Percentiles rank a stretch among this genome's conserved stretches.
Evolutionary conservation across 1,284 basidiomycete genomes (phyloP).

Genomic region (Ceraceosorus guamensis): DNA sequence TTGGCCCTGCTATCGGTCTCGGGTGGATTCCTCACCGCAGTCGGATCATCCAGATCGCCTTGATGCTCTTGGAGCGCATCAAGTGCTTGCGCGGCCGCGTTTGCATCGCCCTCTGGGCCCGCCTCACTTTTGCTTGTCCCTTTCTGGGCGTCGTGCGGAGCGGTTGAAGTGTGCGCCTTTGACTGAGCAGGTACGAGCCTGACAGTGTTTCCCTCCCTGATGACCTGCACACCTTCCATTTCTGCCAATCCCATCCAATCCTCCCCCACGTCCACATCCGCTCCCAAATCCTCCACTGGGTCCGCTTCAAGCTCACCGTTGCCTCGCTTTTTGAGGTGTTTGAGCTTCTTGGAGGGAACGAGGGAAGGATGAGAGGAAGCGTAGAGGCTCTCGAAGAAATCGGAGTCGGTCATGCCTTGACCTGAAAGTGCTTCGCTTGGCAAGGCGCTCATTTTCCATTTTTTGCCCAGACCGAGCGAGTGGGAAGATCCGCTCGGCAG

Average conservation of each 20-base stretch:
- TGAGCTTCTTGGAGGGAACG: too few relatives aligned
- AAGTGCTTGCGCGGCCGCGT: slow-evolving; percentile 16
- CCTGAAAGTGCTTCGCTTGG: neutral
- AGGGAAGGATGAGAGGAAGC: too few relatives aligned
- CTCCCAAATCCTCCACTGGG: too few relatives aligned
- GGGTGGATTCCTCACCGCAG: slow-evolving; percentile 8
- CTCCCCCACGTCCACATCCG: slow-evolving; percentile 20
- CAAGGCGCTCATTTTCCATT: slow-evolving; percentile 13
- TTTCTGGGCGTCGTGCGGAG: neutral
- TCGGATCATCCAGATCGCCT: neutral
- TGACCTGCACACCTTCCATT: slow-evolving; percentile 38
- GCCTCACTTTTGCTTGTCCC: slow-evolving; percentile 1
- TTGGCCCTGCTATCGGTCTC: slow-evolving; percentile 7
- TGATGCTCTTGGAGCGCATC: slow-evolving; percentile 11
- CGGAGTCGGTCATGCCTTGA: neutral
- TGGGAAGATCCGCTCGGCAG: too few relatives aligned
- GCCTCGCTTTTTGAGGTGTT: too few relatives aligned
- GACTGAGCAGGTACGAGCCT: neutral
- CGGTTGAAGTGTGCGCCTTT: slow-evolving; percentile 1
- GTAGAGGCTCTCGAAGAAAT: too few relatives aligned
- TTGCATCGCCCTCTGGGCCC: slow-evolving; percentile 6
- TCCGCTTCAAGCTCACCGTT: too few relatives aligned
- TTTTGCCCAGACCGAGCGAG: too few relatives aligned
- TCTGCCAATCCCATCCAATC: slow-evolving; percentile 45
- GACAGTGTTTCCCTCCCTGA: neutral